Conservation (phyloP, 768 basidiomycete genomes). For the Royoungia palumana region DNA sequence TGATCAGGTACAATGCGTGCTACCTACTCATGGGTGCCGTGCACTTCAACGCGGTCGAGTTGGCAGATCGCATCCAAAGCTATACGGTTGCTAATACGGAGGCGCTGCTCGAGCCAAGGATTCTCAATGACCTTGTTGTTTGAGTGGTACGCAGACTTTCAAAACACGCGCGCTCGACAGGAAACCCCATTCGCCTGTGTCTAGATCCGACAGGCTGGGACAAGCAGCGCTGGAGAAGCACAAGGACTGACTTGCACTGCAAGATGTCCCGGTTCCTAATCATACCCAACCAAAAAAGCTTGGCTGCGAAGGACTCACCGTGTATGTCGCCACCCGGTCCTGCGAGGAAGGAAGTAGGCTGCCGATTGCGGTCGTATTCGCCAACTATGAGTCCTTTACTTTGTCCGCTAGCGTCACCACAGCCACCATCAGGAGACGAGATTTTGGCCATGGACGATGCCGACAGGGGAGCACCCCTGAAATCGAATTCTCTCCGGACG, state of each 20-base stretch:
- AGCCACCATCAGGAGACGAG: constrained; percentile 47
- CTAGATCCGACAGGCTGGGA: constrained; percentile 54
- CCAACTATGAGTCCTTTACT: constrained; percentile 23
- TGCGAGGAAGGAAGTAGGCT: constrained; percentile 9
- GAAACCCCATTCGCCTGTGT: constrained; percentile 59
- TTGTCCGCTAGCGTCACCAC: constrained; percentile 11
- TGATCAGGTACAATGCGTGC: constrained; percentile 73
- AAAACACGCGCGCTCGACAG: constrained; percentile 57
- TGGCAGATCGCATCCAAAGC: constrained; percentile 67
- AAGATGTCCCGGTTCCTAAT: constrained; percentile 67
- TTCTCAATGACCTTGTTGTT: constrained; percentile 73
- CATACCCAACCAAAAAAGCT: constrained; percentile 29
- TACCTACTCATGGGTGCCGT: constrained; percentile 80
- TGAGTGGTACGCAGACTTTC: constrained; percentile 68
- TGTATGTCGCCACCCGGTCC: constrained; percentile 32
- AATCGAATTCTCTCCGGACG: constrained; percentile 12
- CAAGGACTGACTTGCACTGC: constrained; percentile 63
- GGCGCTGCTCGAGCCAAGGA: constrained; percentile 72
- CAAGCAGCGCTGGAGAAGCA: constrained; percentile 57
- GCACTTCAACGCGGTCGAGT: constrained; percentile 65
- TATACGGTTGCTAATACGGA: constrained; percentile 87
- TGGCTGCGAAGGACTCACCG: constrained; percentile 24
- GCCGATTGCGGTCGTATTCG: constrained; percentile 2
- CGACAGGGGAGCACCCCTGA: constrained; percentile 37
- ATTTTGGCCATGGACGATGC: constrained; percentile 84